Conservation (phyloP, 2,329 filamentous ascomycete genomes). For the Chaetomium sp. region DNA sequence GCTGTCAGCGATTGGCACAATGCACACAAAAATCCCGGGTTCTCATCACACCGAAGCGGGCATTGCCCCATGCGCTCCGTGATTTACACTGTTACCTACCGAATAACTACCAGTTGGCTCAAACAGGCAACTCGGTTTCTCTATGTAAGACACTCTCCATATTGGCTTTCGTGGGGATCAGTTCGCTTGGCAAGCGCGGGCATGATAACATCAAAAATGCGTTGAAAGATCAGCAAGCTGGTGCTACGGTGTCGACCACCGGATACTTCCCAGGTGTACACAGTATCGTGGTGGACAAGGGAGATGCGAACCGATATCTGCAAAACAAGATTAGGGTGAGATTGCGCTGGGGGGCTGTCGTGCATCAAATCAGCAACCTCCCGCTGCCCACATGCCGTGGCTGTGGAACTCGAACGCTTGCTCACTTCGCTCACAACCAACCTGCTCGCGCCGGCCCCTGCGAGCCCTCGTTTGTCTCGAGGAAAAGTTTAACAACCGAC, state of each 20-base stretch:
- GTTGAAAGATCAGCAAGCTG: not conserved
- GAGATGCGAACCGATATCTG: not conserved
- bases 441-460: not conserved
- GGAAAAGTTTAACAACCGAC: not conserved
- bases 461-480: not conserved
- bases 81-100: not conserved
- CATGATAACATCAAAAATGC: not conserved
- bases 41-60: not conserved
- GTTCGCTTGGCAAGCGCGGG: not conserved
- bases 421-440: not conserved
- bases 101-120: not conserved
- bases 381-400: slow-evolving; percentile 23
- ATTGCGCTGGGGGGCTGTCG: slow-evolving; percentile 10
- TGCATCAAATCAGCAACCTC: slow-evolving; percentile 28
- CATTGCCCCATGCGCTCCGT: not conserved
- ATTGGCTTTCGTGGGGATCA: slow-evolving; percentile 1
- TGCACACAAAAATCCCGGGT: not conserved
- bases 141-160: not conserved
- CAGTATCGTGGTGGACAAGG: slow-evolving; percentile 1
- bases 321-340: slow-evolving; percentile 19
- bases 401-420: slow-evolving; percentile 9
- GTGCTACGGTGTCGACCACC: not conserved
- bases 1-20: slow-evolving; percentile 1
- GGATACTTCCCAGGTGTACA: not conserved
- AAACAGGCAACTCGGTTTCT: not conserved